phyloP scores from a whole-genome alignment of 208 protist genomes.

The Trypanosoma rangeli region DNA sequence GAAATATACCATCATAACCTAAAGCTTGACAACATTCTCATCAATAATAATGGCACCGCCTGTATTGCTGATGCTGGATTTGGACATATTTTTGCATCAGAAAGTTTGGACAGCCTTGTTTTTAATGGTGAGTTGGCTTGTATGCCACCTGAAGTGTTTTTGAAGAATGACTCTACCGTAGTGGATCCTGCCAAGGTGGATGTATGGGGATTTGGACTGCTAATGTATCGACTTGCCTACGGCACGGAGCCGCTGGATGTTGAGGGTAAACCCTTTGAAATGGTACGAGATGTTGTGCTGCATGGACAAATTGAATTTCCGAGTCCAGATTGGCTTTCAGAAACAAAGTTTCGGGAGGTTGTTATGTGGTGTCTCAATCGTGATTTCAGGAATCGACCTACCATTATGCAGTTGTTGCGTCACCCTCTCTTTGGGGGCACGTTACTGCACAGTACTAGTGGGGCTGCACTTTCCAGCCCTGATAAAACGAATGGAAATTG shows the following conservation, averaged over 20 bases:
- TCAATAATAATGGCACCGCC: constrained; percentile 41
- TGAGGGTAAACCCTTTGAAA: constrained; percentile 51
- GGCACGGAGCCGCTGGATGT: constrained; percentile 59
- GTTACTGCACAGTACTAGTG: background rate
- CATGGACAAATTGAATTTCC: constrained; percentile 46
- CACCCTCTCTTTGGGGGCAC: constrained; percentile 48
- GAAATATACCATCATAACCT: constrained; percentile 83
- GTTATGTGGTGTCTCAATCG: constrained; percentile 63
- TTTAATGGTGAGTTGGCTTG: constrained; percentile 82
- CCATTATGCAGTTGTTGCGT: constrained; percentile 48
- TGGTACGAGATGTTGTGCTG: constrained; percentile 45
- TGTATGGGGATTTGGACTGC: constrained; percentile 77
- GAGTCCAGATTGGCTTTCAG: constrained; percentile 42
- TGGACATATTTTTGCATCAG: constrained; percentile 64
- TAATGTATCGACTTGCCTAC: constrained; percentile 86
- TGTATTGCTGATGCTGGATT: constrained; percentile 81
- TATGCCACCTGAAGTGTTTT: constrained; percentile 79
- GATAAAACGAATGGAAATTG: background rate
- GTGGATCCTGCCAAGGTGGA: constrained; percentile 50
- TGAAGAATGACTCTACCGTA: background rate
- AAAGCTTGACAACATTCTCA: constrained; percentile 80
- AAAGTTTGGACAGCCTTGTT: constrained; percentile 74
- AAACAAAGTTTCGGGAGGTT: constrained; percentile 44
- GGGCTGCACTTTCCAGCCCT: background rate
- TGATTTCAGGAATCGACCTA: constrained; percentile 51